Evolutionary conservation across 1,284 basidiomycete species (phyloP).

Genomic region (Taiwanofungus camphoratus): DNA sequence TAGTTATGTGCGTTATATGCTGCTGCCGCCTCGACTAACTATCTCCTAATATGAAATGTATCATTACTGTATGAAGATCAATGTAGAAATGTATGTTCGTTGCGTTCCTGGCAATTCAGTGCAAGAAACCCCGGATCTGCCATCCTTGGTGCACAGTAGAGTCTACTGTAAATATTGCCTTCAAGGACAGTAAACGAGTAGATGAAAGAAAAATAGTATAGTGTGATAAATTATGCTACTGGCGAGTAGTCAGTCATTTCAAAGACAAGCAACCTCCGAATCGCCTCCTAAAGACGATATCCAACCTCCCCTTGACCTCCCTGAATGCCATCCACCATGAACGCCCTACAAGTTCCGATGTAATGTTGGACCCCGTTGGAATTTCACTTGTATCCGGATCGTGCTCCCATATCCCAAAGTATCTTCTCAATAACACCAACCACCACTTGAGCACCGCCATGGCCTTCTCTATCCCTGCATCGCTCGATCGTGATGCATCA

Average conservation of each 20-base stretch:
- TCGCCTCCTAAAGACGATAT: slow-evolving; percentile 48
- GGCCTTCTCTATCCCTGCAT: slow-evolving; percentile 63
- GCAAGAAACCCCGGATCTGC: no score
- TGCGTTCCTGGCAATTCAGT: no score
- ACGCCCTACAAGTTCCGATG: slow-evolving; percentile 41
- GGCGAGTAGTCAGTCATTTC: slow-evolving; percentile 16
- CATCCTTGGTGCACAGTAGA: no score
- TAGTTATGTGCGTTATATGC: no score
- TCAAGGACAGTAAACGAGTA: no score
- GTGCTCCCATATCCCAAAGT: slow-evolving; percentile 50
- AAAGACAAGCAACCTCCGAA: slow-evolving; percentile 60
- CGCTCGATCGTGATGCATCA: slow-evolving; percentile 41
- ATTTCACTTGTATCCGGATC: slow-evolving; percentile 30
- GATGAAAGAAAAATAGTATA: no score
- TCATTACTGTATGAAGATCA: no score
- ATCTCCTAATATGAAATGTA: no score
- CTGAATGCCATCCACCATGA: slow-evolving; percentile 77
- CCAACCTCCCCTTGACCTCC: slow-evolving; percentile 58
- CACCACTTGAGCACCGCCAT: slow-evolving; percentile 75
- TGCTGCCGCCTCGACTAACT: no score
- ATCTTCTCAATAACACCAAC: slow-evolving; percentile 56
- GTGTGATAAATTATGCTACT: no score
- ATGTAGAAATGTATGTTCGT: no score
- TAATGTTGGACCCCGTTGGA: slow-evolving; percentile 25
- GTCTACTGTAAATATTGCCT: no score